Evolutionary conservation across 306 rosid genomes (phyloP).

Genomic region (Datisca glomerata): DNA sequence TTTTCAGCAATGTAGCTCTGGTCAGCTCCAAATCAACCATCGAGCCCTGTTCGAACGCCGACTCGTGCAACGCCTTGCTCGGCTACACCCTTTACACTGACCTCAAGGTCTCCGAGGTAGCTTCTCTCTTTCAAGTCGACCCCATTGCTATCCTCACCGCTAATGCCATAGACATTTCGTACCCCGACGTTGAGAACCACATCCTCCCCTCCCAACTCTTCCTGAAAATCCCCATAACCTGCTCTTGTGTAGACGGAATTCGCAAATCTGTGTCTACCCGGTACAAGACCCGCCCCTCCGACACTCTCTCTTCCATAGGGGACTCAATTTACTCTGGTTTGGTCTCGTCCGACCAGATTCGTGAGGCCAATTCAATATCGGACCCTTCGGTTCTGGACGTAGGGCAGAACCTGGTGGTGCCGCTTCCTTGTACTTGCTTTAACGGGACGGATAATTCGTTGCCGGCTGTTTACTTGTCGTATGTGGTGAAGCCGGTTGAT

Average conservation of each 20-base stretch:
- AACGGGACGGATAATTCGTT: conserved; percentile 83
- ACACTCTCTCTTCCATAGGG: conserved; percentile 62
- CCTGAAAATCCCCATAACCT: conserved; percentile 69
- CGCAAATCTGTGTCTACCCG: conserved; percentile 71
- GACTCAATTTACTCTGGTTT: conserved; percentile 64
- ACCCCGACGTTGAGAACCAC: conserved; percentile 92
- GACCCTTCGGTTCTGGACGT: conserved; percentile 78
- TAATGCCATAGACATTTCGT: conserved; percentile 81
- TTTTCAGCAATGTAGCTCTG: conserved; percentile 15
- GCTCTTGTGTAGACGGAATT: conserved; percentile 88
- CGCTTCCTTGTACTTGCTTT: conserved; percentile 93
- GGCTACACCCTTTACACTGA: conserved; percentile 94
- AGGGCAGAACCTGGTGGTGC: conserved; percentile 73
- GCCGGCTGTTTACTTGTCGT: conserved; percentile 85
- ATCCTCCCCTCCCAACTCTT: conserved; percentile 75
- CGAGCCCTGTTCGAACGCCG: conserved; percentile 90
- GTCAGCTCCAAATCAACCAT: conserved; percentile 70
- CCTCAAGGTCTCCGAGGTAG: conserved; percentile 86
- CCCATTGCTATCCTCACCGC: conserved; percentile 74
- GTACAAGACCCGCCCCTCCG: conserved; percentile 78
- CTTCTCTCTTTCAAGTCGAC: conserved; percentile 87
- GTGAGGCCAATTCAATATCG: conserved; percentile 68
- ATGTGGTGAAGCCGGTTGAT: conserved; percentile 66
- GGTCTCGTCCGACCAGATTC: conserved; percentile 86
- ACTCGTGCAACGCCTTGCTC: conserved; percentile 67